Conservation (phyloP, 352 stramenopile species). For the Globisporangium rhizosaccharum region DNA sequence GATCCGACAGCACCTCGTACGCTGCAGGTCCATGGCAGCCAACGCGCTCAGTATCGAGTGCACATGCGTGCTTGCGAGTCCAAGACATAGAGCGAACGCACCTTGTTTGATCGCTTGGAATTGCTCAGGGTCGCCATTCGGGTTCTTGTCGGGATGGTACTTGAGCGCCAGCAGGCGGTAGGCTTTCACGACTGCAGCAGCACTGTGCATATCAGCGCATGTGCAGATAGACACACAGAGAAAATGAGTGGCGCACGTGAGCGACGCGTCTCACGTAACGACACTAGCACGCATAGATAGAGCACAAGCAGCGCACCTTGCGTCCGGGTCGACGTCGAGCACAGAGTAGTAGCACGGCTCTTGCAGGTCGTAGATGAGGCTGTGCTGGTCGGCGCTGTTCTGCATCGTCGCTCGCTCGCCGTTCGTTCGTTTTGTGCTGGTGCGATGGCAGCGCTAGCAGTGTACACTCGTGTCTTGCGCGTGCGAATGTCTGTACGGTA, state of each 20-base stretch:
- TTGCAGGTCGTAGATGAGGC: conserved; percentile 37
- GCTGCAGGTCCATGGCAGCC: conserved; percentile 16
- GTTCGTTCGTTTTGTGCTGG: background rate
- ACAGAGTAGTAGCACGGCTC: conserved; percentile 66
- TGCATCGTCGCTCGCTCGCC: background rate
- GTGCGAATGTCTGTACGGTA: too few relatives aligned
- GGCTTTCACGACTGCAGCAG: conserved; percentile 92
- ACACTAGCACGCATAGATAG: background rate
- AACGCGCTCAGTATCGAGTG: background rate
- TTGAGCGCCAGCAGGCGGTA: conserved; percentile 93
- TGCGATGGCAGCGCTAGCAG: background rate
- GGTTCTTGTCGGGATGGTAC: conserved; percentile 97
- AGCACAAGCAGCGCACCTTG: conserved; percentile 25
- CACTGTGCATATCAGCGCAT: conserved; percentile 28
- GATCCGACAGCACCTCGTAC: conserved; percentile 72
- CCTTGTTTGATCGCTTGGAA: conserved; percentile 82
- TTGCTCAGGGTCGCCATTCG: conserved; percentile 75
- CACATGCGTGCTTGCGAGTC: background rate
- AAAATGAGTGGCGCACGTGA: background rate
- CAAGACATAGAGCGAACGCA: conserved; percentile 3
- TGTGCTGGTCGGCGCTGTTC: conserved; percentile 15
- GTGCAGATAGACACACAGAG: background rate
- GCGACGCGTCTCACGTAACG: background rate
- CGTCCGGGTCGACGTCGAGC: conserved; percentile 50
- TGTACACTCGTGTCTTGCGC: too few relatives aligned